These are phyloP conservation scores for Carex scoparia DNA, from an alignment of 176 grass and related monocot genomes.

Conservation along the genomic window DNA sequence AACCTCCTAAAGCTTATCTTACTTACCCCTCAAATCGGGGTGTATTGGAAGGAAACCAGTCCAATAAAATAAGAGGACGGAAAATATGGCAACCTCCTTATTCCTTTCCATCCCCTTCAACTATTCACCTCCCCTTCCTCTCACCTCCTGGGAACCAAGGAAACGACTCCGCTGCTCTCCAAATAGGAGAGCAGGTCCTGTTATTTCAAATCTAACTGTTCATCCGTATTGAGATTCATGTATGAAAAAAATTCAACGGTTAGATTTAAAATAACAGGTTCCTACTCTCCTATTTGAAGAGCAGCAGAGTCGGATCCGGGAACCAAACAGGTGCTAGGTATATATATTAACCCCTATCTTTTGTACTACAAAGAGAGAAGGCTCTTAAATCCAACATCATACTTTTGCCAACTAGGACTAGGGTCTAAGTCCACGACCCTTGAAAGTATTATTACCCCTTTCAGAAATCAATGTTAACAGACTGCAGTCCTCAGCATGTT, in stretches of 20 bases:
- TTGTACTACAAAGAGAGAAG: neutral
- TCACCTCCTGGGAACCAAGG: neutral
- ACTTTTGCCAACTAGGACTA: neutral
- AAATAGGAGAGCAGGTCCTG: too few relatives aligned
- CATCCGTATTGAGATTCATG: too few relatives aligned
- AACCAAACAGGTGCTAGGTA: neutral
- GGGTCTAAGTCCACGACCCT: neutral
- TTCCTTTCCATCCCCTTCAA: neutral
- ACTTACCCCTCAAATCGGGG: neutral
- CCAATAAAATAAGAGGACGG: neutral
- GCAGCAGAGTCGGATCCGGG: too few relatives aligned
- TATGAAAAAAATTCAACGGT: too few relatives aligned
- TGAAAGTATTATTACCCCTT: neutral
- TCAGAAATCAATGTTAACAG: conserved; percentile 8
- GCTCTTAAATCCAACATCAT: neutral
- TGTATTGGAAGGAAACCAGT: neutral
- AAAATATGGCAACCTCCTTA: neutral
- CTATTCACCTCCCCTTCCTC: neutral
- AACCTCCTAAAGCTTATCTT: neutral
- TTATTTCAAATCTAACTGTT: too few relatives aligned
- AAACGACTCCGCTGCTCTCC: too few relatives aligned
- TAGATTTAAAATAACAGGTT: too few relatives aligned
- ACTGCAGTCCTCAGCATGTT: conserved; percentile 20
- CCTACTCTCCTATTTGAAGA: too few relatives aligned
- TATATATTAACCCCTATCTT: neutral